These are phyloP conservation scores for Atkinsonella hypoxylon DNA, from an alignment of 2,329 filamentous ascomycete genomes.

Conservation along the genomic window DNA sequence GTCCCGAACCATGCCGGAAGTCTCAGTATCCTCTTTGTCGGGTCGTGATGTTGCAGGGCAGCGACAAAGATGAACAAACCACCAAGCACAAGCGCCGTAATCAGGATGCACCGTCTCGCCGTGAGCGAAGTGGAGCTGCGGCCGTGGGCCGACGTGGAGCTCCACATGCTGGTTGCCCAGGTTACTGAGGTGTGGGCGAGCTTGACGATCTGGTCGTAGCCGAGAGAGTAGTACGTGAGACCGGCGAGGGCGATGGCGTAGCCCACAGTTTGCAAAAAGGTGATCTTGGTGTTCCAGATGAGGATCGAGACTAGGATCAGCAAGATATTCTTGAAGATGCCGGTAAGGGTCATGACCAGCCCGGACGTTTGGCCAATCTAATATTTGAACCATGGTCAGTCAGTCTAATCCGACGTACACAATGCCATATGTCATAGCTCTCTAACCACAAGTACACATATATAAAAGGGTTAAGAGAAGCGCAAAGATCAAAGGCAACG, in stretches of 20 bases:
- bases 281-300: constrained; percentile 65
- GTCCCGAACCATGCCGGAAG: constrained; percentile 7
- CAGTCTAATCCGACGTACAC: not conserved
- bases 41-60: constrained; percentile 7
- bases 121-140: not conserved
- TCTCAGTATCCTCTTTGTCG: not conserved
- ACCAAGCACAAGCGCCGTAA: constrained; percentile 7
- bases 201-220: constrained; percentile 22
- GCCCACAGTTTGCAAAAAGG: constrained; percentile 60
- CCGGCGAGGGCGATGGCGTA: constrained; percentile 57
- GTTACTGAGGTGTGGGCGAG: constrained; percentile 11
- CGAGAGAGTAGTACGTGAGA: constrained; percentile 36
- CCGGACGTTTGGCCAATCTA: constrained; percentile 83
- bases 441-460: too few species aligned
- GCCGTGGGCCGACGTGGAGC: constrained; percentile 11
- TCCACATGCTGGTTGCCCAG: constrained; percentile 14
- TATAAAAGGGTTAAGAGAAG: too few species aligned
- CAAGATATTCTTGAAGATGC: constrained; percentile 80
- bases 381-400: constrained; percentile 7
- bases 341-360: constrained; percentile 73
- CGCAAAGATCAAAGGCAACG: not conserved
- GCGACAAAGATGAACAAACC: constrained; percentile 10
- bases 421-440: too few species aligned
- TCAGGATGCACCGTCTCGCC: constrained; percentile 8
- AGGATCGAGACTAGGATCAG: constrained; percentile 65